Evolutionary conservation across 2,329 filamentous ascomycete genomes (phyloP).

Genomic region (Penicillium sp.): DNA sequence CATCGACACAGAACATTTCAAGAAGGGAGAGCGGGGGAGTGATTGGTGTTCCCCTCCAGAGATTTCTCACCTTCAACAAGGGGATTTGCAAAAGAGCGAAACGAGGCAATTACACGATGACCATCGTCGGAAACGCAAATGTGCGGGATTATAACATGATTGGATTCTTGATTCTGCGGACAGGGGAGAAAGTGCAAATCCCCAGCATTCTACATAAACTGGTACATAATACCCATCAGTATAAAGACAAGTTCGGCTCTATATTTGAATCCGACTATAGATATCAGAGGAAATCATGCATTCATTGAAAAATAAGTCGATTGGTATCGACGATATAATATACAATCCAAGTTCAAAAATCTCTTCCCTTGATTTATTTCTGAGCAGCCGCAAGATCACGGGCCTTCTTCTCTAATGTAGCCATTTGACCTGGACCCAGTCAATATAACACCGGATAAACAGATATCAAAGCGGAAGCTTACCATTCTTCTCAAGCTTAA

Average conservation of each 20-base stretch:
- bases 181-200: too few species aligned
- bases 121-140: slow-evolving; percentile 14
- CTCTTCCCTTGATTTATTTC: slow-evolving; percentile 17
- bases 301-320: too few species aligned
- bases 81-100: background rate
- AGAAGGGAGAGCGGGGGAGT: slow-evolving; percentile 32
- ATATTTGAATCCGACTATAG: too few species aligned
- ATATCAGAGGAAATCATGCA: too few species aligned
- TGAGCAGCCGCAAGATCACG: slow-evolving; percentile 28
- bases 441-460: background rate
- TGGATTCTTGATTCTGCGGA: too few species aligned
- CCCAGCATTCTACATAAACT: too few species aligned
- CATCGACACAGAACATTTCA: slow-evolving; percentile 57
- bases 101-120: background rate
- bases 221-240: too few species aligned
- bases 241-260: too few species aligned
- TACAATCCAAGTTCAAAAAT: too few species aligned
- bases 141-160: background rate
- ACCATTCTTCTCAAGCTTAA: slow-evolving; percentile 40
- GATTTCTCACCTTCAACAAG: too few species aligned
- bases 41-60: slow-evolving; percentile 29
- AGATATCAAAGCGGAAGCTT: background rate
- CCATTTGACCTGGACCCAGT: slow-evolving; percentile 29
- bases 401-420: slow-evolving; percentile 32
- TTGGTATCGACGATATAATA: too few species aligned